Base-by-base conservation (phyloP, 441 rosid genomes). In the Kokia cookei region DNA sequence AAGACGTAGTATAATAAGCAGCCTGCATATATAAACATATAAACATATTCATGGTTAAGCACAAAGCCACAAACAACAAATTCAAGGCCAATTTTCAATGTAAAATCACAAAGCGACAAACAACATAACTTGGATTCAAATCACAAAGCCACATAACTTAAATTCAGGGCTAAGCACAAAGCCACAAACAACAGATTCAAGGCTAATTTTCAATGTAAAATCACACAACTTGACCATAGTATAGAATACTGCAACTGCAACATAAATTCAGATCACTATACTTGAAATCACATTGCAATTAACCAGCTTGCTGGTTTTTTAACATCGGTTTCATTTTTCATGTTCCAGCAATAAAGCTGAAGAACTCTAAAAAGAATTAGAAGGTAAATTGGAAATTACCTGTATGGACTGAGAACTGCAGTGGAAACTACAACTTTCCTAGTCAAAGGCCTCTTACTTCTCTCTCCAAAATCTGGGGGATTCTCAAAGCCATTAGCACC, bases 341-440 rank as follows among this genome's bases (percentile, higher is more conserved):
- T 37, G 11, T 60, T 60, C 42, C 65, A 29, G 11, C 7, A 29
- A 7, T 15, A 59, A 29, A 14, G 11, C 27, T 29, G 8, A 29
- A 13, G 19, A 43, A 10, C 2, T 40, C 19, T 10, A 47, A 2
- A 69, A 63, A 45, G 17, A 11, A 26, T 51, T 32, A 32, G 7
- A 32, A 32, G 37, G 37, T 32, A 67, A 27, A 7, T 14, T 26
- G 3, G 13, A 50, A 26, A n/a, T 68, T 76, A 93, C 98, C 98
- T 86, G 89, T 91, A 93, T 4, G 97, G 98, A 81, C 97, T 93
- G 78, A 93, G 76, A 79, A 93, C 83, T 10, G 93, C 94, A 65
- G 94, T 81, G 43, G 98, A 89, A 24, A 91, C 87, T 5, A 73
- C 82, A n/a, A 87, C 85, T 70, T 93, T 92, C 77, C 98, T 84